Percentiles rank a stretch among this genome's conserved stretches.
phyloP scores from a whole-genome alignment of 2,329 filamentous ascomycete genomes.

The Talaromyces sp. region DNA sequence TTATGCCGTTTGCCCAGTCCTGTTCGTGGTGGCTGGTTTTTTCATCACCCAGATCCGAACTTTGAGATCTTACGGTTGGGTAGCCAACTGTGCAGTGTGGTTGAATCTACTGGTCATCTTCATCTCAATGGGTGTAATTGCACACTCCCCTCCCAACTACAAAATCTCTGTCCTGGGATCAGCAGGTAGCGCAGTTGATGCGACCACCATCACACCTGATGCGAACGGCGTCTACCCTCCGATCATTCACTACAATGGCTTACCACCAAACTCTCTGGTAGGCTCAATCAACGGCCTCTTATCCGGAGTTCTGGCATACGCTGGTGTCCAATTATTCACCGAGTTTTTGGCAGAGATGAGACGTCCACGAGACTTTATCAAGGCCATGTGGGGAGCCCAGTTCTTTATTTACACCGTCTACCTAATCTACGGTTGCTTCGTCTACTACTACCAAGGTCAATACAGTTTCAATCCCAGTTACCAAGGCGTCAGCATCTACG shows the following conservation, averaged over 20 bases:
- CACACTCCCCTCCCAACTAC: conserved; percentile 52
- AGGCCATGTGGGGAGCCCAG: conserved; percentile 45
- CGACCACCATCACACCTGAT: conserved; percentile 24
- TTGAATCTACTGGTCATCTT: conserved; percentile 55
- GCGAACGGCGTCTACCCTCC: conserved; percentile 31
- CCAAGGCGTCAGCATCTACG: conserved; percentile 25
- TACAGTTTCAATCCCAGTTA: conserved; percentile 26
- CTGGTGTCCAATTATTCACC: conserved; percentile 57
- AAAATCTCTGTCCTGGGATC: conserved; percentile 27
- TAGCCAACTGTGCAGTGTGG: conserved; percentile 57
- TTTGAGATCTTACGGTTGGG: conserved; percentile 53
- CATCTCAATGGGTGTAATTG: conserved; percentile 54
- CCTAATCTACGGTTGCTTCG: conserved; percentile 48
- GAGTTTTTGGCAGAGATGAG: conserved; percentile 57
- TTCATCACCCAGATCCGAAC: conserved; percentile 56
- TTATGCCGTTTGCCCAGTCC: conserved; percentile 52
- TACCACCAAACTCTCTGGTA: conserved; percentile 42
- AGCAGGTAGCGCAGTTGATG: conserved; percentile 26
- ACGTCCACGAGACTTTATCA: conserved; percentile 50
- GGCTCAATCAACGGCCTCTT: conserved; percentile 52
- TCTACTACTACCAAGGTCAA: conserved; percentile 50
- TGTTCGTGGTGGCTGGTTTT: conserved; percentile 52
- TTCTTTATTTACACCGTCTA: conserved; percentile 50
- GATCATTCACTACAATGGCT: conserved; percentile 41
- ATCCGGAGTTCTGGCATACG: conserved; percentile 57